Evolutionary conservation across 768 basidiomycete genomes (phyloP), one percentile per base, ranked within the genome.

Genomic region (Holtermannia corniformis): DNA sequence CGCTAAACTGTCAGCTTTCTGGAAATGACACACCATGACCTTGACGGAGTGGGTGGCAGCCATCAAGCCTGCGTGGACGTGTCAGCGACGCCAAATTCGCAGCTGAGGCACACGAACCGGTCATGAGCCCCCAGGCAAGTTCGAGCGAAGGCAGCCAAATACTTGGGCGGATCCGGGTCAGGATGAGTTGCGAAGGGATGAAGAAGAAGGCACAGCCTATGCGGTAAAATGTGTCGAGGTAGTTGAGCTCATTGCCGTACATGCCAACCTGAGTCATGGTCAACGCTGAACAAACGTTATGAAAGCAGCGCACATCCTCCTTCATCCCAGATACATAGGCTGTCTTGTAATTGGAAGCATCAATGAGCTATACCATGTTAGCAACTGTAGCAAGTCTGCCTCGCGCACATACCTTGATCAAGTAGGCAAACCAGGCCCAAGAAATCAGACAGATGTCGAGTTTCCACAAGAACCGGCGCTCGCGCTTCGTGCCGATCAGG

Each of bases 261-360:
- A 64, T 26, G 22, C 51, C 27, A 10, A 62, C 42, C 57, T 62
- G 49, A 37, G 32, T 16, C n/a, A n/a, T 37, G 10, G 32, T 37
- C 32, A 37, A 16, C 32, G 32, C 3, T 20, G 32, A 20, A 27
- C 3, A 26, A 44, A 25, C 21, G 24, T 11, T 16, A 14, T n/a
- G 4, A 46, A 20, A 19, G 5, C 16, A 11, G 52, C 57, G 13
- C 45, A 61, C 60, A 37, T 57, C 58, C 40, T 64, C 60, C 41
- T 59, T 64, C 60, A 61, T 64, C 3, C 63, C 63, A 2, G 55
- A 54, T 3, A 52, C 55, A 45, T 61, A 64, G 3, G 62, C 62
- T 12, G 50, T 56, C 44, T 59, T 61, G 55, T 59, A 61, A 49
- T 61, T 61, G n/a, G 41, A 50, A 1, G 51, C 50, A 26, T 64